phyloP scores from a whole-genome alignment of 75 land plant species.

The Sequoiadendron giganteum region DNA sequence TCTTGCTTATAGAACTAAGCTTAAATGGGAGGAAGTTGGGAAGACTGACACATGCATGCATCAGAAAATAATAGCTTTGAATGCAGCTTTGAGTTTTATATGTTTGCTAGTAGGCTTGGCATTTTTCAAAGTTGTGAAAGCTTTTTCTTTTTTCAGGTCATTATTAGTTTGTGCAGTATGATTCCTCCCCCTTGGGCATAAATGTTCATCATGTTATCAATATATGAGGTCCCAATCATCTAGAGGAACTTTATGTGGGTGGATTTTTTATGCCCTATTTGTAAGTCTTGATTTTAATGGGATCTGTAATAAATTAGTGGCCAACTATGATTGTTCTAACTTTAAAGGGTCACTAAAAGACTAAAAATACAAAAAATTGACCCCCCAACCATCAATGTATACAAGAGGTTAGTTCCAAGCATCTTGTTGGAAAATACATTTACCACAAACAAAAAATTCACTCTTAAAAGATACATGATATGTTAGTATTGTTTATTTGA shows the following conservation, averaged over 20 bases:
- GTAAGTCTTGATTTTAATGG: no score
- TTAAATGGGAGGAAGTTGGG: not conserved
- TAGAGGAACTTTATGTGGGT: not conserved
- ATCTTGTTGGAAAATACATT: no score
- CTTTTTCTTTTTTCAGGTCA: not conserved
- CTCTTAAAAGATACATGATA: no score
- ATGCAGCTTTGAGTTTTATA: not conserved
- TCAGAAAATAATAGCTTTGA: not conserved
- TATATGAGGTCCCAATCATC: not conserved
- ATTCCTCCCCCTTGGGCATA: not conserved
- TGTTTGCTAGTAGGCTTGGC: not conserved
- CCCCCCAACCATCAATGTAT: no score
- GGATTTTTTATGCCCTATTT: not conserved
- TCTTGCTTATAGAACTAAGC: not conserved
- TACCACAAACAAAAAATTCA: no score
- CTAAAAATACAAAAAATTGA: not conserved
- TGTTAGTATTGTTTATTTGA: no score
- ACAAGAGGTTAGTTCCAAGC: no score
- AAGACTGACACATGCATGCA: no score
- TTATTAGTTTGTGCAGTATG: not conserved
- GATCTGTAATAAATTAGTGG: not conserved
- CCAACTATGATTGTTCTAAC: not conserved
- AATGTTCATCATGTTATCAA: not conserved
- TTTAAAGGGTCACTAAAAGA: not conserved
- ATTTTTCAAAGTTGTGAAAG: not conserved